These are phyloP conservation scores for Globisporangium abappressorium DNA, from an alignment of 352 stramenopile species.

Conservation along the genomic window DNA sequence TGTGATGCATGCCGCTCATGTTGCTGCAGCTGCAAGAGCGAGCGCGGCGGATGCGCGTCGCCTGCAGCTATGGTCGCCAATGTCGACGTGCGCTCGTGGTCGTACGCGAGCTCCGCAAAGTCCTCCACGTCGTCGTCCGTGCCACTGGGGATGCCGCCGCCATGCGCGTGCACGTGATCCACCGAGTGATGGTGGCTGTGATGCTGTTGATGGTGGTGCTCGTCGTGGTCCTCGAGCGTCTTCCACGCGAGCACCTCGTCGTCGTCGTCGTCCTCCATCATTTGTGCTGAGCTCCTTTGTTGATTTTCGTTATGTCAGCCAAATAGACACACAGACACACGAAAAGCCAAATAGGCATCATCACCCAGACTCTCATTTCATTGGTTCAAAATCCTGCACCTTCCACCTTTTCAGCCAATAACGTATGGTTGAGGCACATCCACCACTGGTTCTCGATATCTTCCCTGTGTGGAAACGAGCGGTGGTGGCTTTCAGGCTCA, in stretches of 20 bases:
- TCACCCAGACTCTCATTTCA: conserved; percentile 3
- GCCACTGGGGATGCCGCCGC: conserved; percentile 5
- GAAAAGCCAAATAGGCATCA: background rate
- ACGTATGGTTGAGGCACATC: conserved; percentile 8
- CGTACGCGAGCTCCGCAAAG: conserved; percentile 32
- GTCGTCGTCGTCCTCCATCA: conserved; percentile 39
- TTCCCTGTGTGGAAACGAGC: conserved; percentile 9
- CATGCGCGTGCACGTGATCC: conserved; percentile 15
- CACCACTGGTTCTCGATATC: conserved; percentile 8
- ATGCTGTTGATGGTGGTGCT: background rate
- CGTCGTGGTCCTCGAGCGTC: conserved; percentile 23
- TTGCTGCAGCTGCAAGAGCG: conserved; percentile 18
- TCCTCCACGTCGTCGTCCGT: conserved; percentile 31
- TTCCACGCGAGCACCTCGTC: conserved; percentile 53
- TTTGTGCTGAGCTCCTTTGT: background rate
- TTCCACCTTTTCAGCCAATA: conserved; percentile 24
- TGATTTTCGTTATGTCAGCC: background rate
- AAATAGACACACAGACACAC: background rate
- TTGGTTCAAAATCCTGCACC: conserved; percentile 24
- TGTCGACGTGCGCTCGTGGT: conserved; percentile 1
- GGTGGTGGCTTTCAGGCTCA: conserved; percentile 2
- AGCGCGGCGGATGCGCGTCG: conserved; percentile 18
- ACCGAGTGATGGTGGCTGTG: conserved; percentile 4
- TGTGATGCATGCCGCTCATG: background rate
- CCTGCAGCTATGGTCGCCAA: background rate